Evolutionary conservation across 2,329 filamentous ascomycete genomes (phyloP).

Genomic region (Fusarium secorum): DNA sequence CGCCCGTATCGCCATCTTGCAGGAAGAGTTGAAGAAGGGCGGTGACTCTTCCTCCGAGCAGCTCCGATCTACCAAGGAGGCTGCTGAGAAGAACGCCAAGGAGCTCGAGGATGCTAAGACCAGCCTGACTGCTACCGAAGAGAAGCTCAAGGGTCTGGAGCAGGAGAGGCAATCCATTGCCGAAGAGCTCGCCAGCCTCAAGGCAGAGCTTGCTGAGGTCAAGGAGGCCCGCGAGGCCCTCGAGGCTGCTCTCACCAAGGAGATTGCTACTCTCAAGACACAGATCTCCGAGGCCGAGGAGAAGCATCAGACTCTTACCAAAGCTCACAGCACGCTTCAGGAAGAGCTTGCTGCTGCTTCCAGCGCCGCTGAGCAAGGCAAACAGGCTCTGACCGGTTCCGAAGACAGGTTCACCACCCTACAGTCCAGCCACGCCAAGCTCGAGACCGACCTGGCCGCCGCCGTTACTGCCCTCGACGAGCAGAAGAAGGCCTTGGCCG

Average conservation of each 20-base stretch:
- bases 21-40: conserved; percentile 47
- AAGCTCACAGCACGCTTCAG: conserved; percentile 44
- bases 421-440: conserved; percentile 40
- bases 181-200: conserved; percentile 46
- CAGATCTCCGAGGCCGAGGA: conserved; percentile 46
- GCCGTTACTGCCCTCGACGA: conserved; percentile 41
- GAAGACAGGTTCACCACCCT: conserved; percentile 41
- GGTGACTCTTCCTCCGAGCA: conserved; percentile 35
- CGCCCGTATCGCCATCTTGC: conserved; percentile 46
- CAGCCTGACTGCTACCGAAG: conserved; percentile 34
- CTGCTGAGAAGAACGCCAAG: conserved; percentile 23
- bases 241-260: conserved; percentile 44
- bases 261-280: conserved; percentile 46
- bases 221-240: conserved; percentile 48
- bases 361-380: conserved; percentile 41
- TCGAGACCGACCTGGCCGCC: conserved; percentile 40
- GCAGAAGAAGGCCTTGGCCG: conserved; percentile 39
- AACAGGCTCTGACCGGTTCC: conserved; percentile 39
- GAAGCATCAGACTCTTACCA: conserved; percentile 46
- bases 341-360: conserved; percentile 44
- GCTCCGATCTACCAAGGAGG: conserved; percentile 41
- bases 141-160: conserved; percentile 41
- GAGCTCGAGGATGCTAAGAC: conserved; percentile 40
- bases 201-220: conserved; percentile 46
- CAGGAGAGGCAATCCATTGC: conserved; percentile 43